These are phyloP conservation scores for Parastagonospora avenae DNA, from an alignment of 2,329 filamentous ascomycete genomes.

Conservation along the genomic window DNA sequence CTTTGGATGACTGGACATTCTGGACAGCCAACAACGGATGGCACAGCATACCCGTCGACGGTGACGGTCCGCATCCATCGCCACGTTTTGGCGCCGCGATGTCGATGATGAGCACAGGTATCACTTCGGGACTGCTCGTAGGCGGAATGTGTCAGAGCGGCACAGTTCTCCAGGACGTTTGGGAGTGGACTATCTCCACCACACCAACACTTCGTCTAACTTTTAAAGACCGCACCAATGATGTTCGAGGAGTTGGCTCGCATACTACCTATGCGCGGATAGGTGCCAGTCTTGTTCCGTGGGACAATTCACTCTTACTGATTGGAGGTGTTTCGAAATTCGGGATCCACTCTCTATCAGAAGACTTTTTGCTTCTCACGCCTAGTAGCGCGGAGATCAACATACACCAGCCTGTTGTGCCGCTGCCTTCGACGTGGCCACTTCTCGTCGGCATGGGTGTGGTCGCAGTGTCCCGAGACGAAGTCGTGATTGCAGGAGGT, in stretches of 20 bases:
- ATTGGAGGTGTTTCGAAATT: constrained; percentile 57
- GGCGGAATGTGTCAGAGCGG: constrained; percentile 75
- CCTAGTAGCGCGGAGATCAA: constrained; percentile 21
- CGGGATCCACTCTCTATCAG: constrained; percentile 28
- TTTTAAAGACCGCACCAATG: constrained; percentile 37
- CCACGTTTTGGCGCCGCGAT: constrained; percentile 64
- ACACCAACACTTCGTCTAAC: constrained; percentile 33
- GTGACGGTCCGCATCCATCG: constrained; percentile 45
- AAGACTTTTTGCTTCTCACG: constrained; percentile 37
- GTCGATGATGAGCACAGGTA: constrained; percentile 49
- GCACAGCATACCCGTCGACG: constrained; percentile 50
- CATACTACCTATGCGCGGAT: constrained; percentile 50
- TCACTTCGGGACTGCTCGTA: constrained; percentile 65
- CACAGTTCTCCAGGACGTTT: constrained; percentile 65
- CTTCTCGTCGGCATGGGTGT: constrained; percentile 73
- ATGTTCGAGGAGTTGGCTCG: constrained; percentile 17
- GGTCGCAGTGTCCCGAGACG: constrained; percentile 52
- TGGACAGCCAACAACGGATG: constrained; percentile 59
- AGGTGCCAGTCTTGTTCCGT: constrained; percentile 58
- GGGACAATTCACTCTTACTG: constrained; percentile 54
- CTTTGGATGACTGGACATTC: constrained; percentile 50
- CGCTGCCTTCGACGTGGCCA: constrained; percentile 56
- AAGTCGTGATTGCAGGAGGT: constrained; percentile 72
- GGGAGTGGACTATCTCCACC: constrained; percentile 64
- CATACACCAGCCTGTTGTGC: constrained; percentile 24